A percentile compares a stretch with the other conserved stretches of the same genome.
These are phyloP conservation scores for Psilocybe mexicana DNA, from an alignment of 1,284 basidiomycete species.

Conservation along the genomic window DNA sequence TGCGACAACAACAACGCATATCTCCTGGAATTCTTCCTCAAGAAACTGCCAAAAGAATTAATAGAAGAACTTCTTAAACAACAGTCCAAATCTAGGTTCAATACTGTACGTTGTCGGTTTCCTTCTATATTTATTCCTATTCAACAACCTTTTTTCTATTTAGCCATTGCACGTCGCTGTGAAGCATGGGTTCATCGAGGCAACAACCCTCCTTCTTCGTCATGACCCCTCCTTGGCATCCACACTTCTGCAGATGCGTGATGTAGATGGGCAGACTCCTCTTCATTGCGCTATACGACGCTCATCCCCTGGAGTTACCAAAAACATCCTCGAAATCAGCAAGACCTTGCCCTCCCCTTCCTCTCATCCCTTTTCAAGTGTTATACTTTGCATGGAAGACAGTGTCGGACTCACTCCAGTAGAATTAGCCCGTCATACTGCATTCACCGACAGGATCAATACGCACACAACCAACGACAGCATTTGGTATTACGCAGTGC, in stretches of 20 bases:
- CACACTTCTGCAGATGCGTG: slow-evolving; percentile 33
- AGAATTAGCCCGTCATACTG: slow-evolving; percentile 39
- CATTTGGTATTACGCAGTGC: not conserved
- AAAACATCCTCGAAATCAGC: slow-evolving; percentile 32
- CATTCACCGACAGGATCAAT: slow-evolving; percentile 20
- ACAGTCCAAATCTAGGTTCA: slow-evolving; percentile 41
- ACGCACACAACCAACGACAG: not conserved
- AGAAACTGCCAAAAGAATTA: slow-evolving; percentile 49
- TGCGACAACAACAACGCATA: slow-evolving; percentile 29
- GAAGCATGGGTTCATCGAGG: slow-evolving; percentile 26
- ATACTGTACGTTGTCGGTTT: slow-evolving; percentile 42
- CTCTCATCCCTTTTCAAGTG: slow-evolving; percentile 31
- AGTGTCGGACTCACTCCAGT: slow-evolving; percentile 54
- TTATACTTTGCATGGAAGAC: slow-evolving; percentile 48
- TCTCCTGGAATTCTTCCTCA: slow-evolving; percentile 43
- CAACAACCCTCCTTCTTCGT: slow-evolving; percentile 38
- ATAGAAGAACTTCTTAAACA: slow-evolving; percentile 43
- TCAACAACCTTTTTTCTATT: not conserved
- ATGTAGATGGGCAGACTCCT: slow-evolving; percentile 46
- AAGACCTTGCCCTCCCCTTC: not conserved
- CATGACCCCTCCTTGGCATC: slow-evolving; percentile 29
- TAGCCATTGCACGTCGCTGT: slow-evolving; percentile 55
- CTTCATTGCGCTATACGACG: slow-evolving; percentile 46
- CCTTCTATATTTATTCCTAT: not conserved
- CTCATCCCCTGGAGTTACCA: slow-evolving; percentile 34